Percentiles rank a stretch among this genome's conserved stretches.
phyloP scores from a whole-genome alignment of 1,284 basidiomycete species.

The Golubevia pallescens region DNA sequence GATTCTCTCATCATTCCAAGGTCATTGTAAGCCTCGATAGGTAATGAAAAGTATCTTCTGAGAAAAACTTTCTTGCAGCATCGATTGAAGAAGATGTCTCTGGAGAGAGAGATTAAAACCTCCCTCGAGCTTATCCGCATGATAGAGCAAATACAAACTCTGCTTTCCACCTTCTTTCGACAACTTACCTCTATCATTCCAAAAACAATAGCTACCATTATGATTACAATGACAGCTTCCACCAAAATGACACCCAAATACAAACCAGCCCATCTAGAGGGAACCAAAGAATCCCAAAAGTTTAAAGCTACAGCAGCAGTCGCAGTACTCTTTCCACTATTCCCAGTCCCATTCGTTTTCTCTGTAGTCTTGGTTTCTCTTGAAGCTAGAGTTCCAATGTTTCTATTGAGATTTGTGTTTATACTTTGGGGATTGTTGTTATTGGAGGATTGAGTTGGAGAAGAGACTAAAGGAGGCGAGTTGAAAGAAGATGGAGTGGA shows the following conservation, averaged over 20 bases:
- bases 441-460: too few species aligned
- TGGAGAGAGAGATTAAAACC: neutral
- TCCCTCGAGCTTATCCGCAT: too few species aligned
- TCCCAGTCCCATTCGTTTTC: too few species aligned
- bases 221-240: slow-evolving; percentile 36
- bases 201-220: slow-evolving; percentile 38
- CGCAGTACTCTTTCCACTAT: neutral
- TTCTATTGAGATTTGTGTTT: neutral
- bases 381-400: neutral
- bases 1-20: too few species aligned
- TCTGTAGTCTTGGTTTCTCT: neutral
- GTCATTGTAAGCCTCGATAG: too few species aligned
- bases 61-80: neutral
- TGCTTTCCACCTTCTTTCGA: too few species aligned
- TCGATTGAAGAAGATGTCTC: neutral
- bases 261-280: neutral
- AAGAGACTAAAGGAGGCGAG: too few species aligned
- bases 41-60: too few species aligned
- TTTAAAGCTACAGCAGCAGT: neutral
- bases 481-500: too few species aligned
- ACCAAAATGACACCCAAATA: slow-evolving; percentile 11
- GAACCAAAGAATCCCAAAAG: neutral
- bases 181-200: slow-evolving; percentile 20
- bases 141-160: too few species aligned
- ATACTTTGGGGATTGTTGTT: too few species aligned